These are phyloP conservation scores for Backusella sp. DNA, from an alignment of 192 early-diverging fungal genomes.

Conservation along the genomic window DNA sequence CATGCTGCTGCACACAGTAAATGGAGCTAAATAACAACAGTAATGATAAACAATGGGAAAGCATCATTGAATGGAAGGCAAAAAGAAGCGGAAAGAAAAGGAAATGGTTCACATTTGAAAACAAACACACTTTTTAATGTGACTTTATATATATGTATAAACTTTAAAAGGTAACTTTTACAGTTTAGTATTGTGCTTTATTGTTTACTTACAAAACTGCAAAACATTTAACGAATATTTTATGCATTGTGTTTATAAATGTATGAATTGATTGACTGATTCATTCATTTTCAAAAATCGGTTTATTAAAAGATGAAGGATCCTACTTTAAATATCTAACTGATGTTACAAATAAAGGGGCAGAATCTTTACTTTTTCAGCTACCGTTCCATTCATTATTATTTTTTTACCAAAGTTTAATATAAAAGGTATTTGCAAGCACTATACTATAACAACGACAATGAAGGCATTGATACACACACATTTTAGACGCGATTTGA, in stretches of 20 bases:
- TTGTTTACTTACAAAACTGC: slow-evolving; percentile 4
- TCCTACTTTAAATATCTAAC: neutral
- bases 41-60: neutral
- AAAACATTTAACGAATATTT: neutral
- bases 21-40: neutral
- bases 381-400: neutral
- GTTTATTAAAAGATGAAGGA: neutral
- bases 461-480: too few relatives aligned
- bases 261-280: neutral
- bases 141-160: neutral
- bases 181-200: neutral
- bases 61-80: neutral
- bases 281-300: neutral
- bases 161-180: neutral
- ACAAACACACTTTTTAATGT: neutral
- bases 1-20: neutral
- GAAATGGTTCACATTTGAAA: neutral
- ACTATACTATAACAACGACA: too few relatives aligned
- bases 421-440: neutral
- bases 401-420: neutral
- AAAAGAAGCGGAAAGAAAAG: neutral
- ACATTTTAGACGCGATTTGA: too few relatives aligned
- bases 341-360: neutral
- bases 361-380: neutral
- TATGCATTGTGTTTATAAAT: neutral